These are phyloP conservation scores for Ascochyta rabiei DNA, from an alignment of 2,329 filamentous ascomycete species.

Conservation along the genomic window DNA sequence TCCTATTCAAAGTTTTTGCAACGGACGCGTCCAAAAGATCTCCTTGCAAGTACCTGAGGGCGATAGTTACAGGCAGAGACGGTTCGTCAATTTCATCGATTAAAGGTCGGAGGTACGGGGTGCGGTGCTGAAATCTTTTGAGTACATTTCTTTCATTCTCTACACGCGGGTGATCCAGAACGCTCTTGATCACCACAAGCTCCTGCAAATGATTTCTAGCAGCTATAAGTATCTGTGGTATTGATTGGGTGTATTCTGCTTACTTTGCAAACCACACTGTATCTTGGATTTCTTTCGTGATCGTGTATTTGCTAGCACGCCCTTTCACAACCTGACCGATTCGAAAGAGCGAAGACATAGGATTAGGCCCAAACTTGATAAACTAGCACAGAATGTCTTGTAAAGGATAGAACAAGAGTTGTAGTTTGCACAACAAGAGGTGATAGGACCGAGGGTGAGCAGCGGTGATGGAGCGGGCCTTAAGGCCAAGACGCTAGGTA, in stretches of 20 bases:
- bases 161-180: constrained; percentile 26
- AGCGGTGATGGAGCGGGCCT: neutral
- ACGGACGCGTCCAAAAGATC: constrained; percentile 23
- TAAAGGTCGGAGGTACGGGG: constrained; percentile 31
- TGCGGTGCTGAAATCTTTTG: constrained; percentile 30
- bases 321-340: constrained; percentile 25
- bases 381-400: neutral
- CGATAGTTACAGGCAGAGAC: constrained; percentile 25
- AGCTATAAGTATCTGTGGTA: neutral
- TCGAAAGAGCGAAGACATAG: constrained; percentile 21
- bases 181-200: constrained; percentile 34
- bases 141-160: constrained; percentile 37
- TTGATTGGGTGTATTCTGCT: neutral
- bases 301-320: constrained; percentile 17
- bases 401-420: neutral
- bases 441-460: constrained; percentile 1
- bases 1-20: constrained; percentile 20
- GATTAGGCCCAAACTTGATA: neutral
- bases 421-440: neutral
- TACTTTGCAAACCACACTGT: constrained; percentile 30
- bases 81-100: constrained; percentile 37
- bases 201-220: neutral
- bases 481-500: too few species aligned
- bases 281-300: constrained; percentile 25
- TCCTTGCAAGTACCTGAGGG: constrained; percentile 29